A percentile compares a stretch with the other conserved stretches of the same genome.
Evolutionary conservation across 108 stramenopile species (phyloP).

Genomic region (Skeletonema potamos): DNA sequence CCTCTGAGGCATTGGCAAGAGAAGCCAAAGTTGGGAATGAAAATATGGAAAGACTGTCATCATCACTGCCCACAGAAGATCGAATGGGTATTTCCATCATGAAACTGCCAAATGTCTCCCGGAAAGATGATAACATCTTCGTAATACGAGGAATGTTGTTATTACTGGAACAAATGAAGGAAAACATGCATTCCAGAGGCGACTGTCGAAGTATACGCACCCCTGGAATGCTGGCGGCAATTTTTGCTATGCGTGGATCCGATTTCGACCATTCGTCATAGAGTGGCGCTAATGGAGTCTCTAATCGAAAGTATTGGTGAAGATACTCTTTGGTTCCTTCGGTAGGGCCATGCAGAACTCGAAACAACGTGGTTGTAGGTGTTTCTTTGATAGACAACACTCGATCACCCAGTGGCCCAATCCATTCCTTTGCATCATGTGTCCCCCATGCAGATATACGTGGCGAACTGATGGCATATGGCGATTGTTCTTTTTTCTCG

Average conservation of each 20-base stretch:
- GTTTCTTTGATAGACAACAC: slow-evolving; percentile 80
- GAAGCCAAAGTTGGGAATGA: slow-evolving; percentile 84
- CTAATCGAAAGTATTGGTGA: slow-evolving; percentile 74
- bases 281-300: slow-evolving; percentile 55
- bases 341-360: slow-evolving; percentile 53
- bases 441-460: slow-evolving; percentile 79
- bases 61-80: not conserved
- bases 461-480: slow-evolving; percentile 5
- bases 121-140: slow-evolving; percentile 83
- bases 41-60: slow-evolving; percentile 43
- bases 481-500: slow-evolving; percentile 16
- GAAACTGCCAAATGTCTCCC: slow-evolving; percentile 73
- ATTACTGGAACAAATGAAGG: slow-evolving; percentile 97
- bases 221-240: slow-evolving; percentile 81
- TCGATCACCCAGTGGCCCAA: slow-evolving; percentile 61
- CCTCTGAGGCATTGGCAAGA: slow-evolving; percentile 55
- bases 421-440: slow-evolving; percentile 84
- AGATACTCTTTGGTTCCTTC: slow-evolving; percentile 46
- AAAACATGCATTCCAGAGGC: slow-evolving; percentile 94
- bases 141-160: slow-evolving; percentile 98
- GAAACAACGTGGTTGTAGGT: slow-evolving; percentile 68
- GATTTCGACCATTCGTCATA: slow-evolving; percentile 75
- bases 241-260: slow-evolving; percentile 56
- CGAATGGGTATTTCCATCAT: slow-evolving; percentile 50
- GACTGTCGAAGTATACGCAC: slow-evolving; percentile 92